Conservation (phyloP, 176 grass and related monocot species). For the Triticum urartu region DNA sequence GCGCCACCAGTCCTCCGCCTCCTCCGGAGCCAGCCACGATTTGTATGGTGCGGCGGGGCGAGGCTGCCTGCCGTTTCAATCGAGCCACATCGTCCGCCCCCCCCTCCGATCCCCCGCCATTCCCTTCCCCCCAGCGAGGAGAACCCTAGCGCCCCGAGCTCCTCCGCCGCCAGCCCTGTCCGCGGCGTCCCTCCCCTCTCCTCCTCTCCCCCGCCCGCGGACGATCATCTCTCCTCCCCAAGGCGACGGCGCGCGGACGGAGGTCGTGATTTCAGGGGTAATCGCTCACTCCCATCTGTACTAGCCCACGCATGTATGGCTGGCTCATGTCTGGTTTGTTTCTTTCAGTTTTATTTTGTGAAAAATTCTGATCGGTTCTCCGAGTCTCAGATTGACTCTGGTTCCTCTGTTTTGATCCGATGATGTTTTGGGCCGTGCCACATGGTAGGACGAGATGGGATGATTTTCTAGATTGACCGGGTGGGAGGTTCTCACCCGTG, state of each 20-base stretch:
- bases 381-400: conserved; percentile 1
- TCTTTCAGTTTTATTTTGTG: neutral
- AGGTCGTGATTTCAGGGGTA: neutral
- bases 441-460: neutral
- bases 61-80: conserved; percentile 18
- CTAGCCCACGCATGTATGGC: neutral
- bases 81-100: neutral
- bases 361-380: neutral
- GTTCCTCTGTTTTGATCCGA: neutral
- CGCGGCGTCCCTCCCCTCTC: neutral
- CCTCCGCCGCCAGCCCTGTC: neutral
- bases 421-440: neutral
- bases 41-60: conserved; percentile 20
- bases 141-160: neutral
- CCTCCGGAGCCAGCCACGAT: conserved; percentile 9
- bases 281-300: neutral
- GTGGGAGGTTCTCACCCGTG: too few relatives aligned
- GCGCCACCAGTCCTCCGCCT: neutral
- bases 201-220: neutral
- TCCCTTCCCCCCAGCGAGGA: neutral
- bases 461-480: neutral
- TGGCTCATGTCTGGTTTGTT: neutral
- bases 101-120: neutral
- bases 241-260: neutral
- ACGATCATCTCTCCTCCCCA: neutral